Conservation (phyloP, 257 asterid genomes). For the Parsonsia alboflavescens region DNA sequence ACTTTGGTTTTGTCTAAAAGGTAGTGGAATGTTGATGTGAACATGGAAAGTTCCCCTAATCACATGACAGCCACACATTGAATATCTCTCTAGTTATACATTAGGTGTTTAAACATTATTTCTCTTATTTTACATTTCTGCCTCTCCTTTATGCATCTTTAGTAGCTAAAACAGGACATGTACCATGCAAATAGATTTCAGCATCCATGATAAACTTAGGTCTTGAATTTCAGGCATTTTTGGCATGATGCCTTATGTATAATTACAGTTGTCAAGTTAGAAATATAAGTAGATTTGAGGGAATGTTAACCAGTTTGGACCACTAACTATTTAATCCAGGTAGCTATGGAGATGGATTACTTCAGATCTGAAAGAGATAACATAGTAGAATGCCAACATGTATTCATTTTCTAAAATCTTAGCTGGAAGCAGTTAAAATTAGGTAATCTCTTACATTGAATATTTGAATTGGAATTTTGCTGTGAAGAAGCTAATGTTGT, state of each 20-base stretch:
- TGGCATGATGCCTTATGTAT: neutral
- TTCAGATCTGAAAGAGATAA: too few relatives aligned
- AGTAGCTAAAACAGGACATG: neutral
- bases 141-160: neutral
- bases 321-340: neutral
- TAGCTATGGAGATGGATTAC: neutral
- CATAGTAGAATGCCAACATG: neutral
- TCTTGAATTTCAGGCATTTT: neutral
- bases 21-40: neutral
- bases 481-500: constrained; percentile 7
- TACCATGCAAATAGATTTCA: neutral
- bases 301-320: neutral
- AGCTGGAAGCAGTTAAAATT: neutral
- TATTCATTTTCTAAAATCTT: neutral
- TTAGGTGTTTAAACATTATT: neutral
- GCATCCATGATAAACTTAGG: neutral
- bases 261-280: neutral
- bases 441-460: neutral
- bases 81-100: neutral
- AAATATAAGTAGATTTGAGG: neutral
- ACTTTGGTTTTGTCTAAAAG: neutral
- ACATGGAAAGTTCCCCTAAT: neutral
- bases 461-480: neutral
- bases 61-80: neutral
- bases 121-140: neutral